phyloP scores from a whole-genome alignment of 768 basidiomycete species.

The Hemileccinum rubropunctum region DNA sequence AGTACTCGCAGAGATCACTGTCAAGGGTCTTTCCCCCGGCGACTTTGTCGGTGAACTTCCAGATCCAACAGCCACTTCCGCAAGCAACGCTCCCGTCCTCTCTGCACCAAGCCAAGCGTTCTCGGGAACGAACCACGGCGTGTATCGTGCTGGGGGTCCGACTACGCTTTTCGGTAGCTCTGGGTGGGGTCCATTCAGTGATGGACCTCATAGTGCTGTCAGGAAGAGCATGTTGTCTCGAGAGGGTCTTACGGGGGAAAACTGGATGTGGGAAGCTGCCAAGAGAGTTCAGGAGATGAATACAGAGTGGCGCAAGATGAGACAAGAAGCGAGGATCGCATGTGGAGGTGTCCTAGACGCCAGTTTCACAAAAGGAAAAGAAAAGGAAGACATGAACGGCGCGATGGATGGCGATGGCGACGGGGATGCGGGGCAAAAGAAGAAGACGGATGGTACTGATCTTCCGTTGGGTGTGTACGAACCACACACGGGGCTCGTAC shows the following conservation, averaged over 20 bases:
- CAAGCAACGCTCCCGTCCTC: conserved; percentile 40
- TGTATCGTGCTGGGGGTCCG: conserved; percentile 89
- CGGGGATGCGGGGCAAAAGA: conserved; percentile 25
- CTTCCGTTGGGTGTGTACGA: conserved; percentile 76
- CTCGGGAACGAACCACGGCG: conserved; percentile 54
- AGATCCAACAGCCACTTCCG: conserved; percentile 58
- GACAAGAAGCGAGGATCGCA: conserved; percentile 51
- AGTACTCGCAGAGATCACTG: conserved; percentile 68
- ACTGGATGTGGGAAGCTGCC: conserved; percentile 89
- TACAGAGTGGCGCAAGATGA: conserved; percentile 57
- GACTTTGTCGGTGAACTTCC: conserved; percentile 81
- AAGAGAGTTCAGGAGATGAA: conserved; percentile 61
- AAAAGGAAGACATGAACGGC: conserved; percentile 29
- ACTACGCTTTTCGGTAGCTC: conserved; percentile 87
- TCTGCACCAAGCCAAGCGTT: conserved; percentile 27
- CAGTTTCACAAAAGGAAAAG: conserved; percentile 31
- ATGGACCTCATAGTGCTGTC: conserved; percentile 82
- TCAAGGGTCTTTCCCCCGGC: conserved; percentile 80
- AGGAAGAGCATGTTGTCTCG: conserved; percentile 73
- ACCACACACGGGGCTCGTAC: conserved; percentile 71
- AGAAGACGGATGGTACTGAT: conserved; percentile 27
- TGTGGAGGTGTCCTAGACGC: conserved; percentile 46
- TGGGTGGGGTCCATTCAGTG: conserved; percentile 86
- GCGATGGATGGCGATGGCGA: conserved; percentile 30
- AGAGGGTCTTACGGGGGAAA: conserved; percentile 83